phyloP scores from a whole-genome alignment of 805 yeast genomes.

The Yarrowia hollandica region DNA sequence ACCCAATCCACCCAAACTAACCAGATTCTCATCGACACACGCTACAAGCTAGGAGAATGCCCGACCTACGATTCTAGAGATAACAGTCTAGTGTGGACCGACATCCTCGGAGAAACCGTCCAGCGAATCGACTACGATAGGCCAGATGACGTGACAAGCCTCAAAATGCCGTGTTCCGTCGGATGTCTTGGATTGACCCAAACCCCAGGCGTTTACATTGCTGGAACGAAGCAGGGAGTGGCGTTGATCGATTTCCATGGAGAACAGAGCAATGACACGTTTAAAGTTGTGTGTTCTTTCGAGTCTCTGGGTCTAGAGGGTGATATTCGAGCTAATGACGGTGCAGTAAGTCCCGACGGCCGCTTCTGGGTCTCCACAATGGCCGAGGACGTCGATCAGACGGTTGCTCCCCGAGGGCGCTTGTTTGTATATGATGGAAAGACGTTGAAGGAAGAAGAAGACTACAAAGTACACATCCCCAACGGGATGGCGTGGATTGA shows the following conservation, averaged over 20 bases:
- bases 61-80: constrained; percentile 40
- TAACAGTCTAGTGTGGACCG: constrained; percentile 40
- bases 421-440: constrained; percentile 47
- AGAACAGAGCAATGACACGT: not conserved
- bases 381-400: constrained; percentile 40
- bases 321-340: constrained; percentile 71
- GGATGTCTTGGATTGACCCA: constrained; percentile 13
- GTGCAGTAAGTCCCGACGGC: constrained; percentile 74
- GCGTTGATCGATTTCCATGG: not conserved
- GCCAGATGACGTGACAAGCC: not conserved
- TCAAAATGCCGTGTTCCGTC: constrained; percentile 7
- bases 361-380: constrained; percentile 80
- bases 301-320: not conserved
- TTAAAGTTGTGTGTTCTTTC: not conserved
- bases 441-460: constrained; percentile 37
- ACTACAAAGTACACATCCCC: constrained; percentile 54
- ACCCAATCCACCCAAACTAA: not conserved
- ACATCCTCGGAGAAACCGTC: constrained; percentile 36
- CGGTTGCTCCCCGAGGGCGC: constrained; percentile 50
- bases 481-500: constrained; percentile 69
- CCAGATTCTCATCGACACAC: constrained; percentile 35
- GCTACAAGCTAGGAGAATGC: constrained; percentile 39
- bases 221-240: constrained; percentile 16
- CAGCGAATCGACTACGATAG: constrained; percentile 32
- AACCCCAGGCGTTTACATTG: constrained; percentile 14